Conservation (phyloP, 768 basidiomycete species). For the Mycena epipterygia region DNA sequence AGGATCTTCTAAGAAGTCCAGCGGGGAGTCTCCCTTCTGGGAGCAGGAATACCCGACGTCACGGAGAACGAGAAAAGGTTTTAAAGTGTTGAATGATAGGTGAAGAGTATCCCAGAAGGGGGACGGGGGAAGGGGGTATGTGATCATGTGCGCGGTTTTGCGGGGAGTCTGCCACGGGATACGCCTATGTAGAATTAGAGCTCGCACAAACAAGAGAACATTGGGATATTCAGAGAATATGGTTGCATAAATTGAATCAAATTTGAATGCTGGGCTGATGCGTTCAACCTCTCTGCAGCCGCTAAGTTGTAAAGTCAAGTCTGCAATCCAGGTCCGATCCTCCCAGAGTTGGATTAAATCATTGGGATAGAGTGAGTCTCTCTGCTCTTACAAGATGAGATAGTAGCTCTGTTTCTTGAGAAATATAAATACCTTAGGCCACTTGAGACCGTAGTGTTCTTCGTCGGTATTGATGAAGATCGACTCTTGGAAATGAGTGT, state of each 20-base stretch:
- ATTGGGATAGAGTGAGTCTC: neutral
- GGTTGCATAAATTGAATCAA: neutral
- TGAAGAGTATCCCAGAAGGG: too few relatives aligned
- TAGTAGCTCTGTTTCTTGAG: neutral
- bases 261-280: neutral
- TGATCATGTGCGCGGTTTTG: too few relatives aligned
- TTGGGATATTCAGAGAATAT: neutral
- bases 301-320: neutral
- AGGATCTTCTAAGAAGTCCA: neutral
- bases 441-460: neutral
- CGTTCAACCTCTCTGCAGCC: neutral
- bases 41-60: neutral
- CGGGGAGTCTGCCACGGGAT: too few relatives aligned
- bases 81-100: neutral
- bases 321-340: neutral
- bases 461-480: neutral
- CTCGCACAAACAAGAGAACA: neutral
- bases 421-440: neutral
- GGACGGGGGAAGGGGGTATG: too few relatives aligned
- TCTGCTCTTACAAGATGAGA: neutral
- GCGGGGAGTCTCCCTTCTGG: neutral
- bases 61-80: neutral
- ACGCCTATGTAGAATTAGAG: neutral
- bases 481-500: neutral
- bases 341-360: neutral